Conservation (phyloP, 75 land plant genomes). For the Chamaecyparis obtusa region DNA sequence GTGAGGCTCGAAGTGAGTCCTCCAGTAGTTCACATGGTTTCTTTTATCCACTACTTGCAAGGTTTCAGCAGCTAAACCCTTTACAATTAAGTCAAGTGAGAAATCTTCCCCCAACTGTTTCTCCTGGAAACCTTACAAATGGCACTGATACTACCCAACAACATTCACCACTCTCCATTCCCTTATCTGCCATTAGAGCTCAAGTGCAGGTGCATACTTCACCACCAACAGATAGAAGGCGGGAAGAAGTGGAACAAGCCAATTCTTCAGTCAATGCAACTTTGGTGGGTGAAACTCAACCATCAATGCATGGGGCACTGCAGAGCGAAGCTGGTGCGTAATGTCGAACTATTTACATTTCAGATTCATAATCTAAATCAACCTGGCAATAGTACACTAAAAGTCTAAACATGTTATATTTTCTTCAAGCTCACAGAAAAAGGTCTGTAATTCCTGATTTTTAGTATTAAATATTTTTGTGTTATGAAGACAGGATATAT, state of each 20-base stretch:
- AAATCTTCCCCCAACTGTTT: slow-evolving; percentile 9
- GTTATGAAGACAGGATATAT: neutral
- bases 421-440: neutral
- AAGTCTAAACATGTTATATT: neutral
- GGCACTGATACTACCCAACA: slow-evolving; percentile 18
- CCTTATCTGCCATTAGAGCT: neutral
- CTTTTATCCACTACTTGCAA: slow-evolving; percentile 67
- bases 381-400: neutral
- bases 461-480: neutral
- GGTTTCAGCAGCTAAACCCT: slow-evolving; percentile 50
- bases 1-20: slow-evolving; percentile 23
- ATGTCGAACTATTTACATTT: neutral
- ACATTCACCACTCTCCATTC: slow-evolving; percentile 2
- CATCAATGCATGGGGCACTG: neutral
- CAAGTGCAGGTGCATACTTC: slow-evolving; percentile 13
- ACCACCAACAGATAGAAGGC: neutral
- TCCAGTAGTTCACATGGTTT: slow-evolving; percentile 28
- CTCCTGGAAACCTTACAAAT: slow-evolving; percentile 9
- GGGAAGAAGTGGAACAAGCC: neutral
- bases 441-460: neutral
- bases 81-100: slow-evolving; percentile 19
- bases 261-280: neutral
- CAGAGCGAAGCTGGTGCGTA: neutral
- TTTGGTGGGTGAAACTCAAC: neutral
- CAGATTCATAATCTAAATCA: neutral